These are phyloP conservation scores for Alnus rubra DNA, from an alignment of 306 rosid genomes.

Conservation along the genomic window DNA sequence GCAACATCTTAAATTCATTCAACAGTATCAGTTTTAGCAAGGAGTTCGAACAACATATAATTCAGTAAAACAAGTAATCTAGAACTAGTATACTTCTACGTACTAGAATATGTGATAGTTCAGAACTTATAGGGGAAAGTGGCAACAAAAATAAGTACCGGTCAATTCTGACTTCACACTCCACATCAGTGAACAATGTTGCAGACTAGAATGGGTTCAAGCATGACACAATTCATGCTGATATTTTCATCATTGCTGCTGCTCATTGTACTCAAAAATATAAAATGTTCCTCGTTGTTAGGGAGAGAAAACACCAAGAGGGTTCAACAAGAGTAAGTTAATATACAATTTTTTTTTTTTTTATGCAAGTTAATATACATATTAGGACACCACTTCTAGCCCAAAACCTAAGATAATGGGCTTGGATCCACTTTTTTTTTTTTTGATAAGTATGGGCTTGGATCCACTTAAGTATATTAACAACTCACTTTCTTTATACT, in stretches of 20 bases:
- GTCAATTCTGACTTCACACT: conserved; percentile 1
- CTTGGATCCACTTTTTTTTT: no score
- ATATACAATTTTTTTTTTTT: no score
- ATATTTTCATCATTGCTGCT: background rate
- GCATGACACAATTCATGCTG: background rate
- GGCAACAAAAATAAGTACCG: background rate
- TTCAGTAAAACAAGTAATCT: conserved; percentile 15
- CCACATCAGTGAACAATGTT: background rate
- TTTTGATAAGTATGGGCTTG: no score
- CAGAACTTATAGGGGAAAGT: background rate
- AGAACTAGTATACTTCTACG: background rate
- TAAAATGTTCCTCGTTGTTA: background rate
- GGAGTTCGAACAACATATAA: background rate
- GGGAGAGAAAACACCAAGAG: no score
- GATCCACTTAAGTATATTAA: no score
- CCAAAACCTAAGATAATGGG: no score
- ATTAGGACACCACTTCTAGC: no score
- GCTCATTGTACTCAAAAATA: background rate
- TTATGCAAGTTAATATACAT: no score
- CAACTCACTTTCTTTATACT: no score
- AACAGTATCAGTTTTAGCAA: background rate
- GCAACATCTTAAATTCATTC: conserved; percentile 5
- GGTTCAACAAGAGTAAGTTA: no score
- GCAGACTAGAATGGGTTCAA: background rate
- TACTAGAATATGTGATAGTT: background rate